Evolutionary conservation across 2,329 filamentous ascomycete species (phyloP).

Genomic region (Aspergillus latus): DNA sequence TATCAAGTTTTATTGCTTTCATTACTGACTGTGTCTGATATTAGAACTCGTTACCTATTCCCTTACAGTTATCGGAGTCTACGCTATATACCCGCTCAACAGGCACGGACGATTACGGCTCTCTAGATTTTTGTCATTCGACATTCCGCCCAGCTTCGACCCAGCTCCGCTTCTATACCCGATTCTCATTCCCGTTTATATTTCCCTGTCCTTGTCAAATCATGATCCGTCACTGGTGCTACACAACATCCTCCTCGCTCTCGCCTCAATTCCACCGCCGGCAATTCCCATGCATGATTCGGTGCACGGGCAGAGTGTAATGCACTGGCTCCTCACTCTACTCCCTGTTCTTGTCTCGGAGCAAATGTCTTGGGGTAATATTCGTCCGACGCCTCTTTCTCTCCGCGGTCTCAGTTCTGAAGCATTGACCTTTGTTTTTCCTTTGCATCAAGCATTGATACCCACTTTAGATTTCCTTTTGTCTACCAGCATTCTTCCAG

Average conservation of each 20-base stretch:
- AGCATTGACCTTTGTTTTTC: constrained; percentile 67
- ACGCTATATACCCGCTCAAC: constrained; percentile 55
- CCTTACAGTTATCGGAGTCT: constrained; percentile 34
- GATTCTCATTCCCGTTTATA: constrained; percentile 69
- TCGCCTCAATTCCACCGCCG: constrained; percentile 72
- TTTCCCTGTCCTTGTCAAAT: constrained; percentile 70
- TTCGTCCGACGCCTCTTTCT: constrained; percentile 33
- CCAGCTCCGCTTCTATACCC: constrained; percentile 91
- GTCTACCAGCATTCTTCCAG: constrained; percentile 80
- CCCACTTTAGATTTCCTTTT: constrained; percentile 75
- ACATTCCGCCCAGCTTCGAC: constrained; percentile 77
- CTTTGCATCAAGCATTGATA: constrained; percentile 77
- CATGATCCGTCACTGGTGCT: constrained; percentile 63
- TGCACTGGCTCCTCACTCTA: constrained; percentile 79
- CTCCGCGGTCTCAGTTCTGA: constrained; percentile 54
- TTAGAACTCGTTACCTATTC: constrained; percentile 38
- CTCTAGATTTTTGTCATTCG: constrained; percentile 49
- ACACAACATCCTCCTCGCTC: constrained; percentile 76
- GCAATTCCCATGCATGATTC: constrained; percentile 66
- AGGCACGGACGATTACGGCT: constrained; percentile 29
- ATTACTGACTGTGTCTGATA: constrained; percentile 13
- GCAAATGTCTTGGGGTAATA: constrained; percentile 37
- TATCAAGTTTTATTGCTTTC: not conserved
- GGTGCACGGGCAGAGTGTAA: constrained; percentile 58
- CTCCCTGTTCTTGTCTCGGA: constrained; percentile 63